Evolutionary conservation across 192 early-diverging fungal species (phyloP).

Genomic region (Funneliformis mosseae): DNA sequence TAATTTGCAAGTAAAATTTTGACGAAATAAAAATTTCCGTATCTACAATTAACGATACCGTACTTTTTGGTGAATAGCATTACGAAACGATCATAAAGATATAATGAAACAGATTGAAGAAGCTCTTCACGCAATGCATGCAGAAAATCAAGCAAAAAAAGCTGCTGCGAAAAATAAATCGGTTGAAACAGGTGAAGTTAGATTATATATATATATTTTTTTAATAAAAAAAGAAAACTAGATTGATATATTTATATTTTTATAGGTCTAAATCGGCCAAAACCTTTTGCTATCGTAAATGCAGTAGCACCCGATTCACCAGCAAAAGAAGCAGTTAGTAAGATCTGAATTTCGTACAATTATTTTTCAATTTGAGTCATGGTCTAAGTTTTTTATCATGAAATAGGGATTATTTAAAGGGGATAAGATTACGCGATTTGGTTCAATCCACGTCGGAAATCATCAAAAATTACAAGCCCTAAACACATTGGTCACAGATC

Average conservation of each 20-base stretch:
- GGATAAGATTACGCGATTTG: conserved; percentile 53
- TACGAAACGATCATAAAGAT: conserved; percentile 54
- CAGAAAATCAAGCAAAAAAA: conserved; percentile 38
- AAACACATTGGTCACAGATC: conserved; percentile 40
- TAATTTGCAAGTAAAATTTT: conserved; percentile 33
- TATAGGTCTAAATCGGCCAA: neutral
- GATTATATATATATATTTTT: too few species aligned
- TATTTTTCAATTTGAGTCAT: neutral
- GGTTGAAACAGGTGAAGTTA: neutral
- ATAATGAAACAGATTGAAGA: conserved; percentile 57
- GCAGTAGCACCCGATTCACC: conserved; percentile 62
- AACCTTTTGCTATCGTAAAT: conserved; percentile 57
- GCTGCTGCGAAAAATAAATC: neutral
- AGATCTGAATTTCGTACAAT: neutral
- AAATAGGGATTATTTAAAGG: conserved; percentile 49
- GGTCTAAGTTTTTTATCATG: neutral
- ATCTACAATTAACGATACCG: neutral
- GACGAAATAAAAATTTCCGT: neutral
- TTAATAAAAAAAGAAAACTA: neutral
- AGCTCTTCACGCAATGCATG: conserved; percentile 50
- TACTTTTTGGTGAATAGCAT: conserved; percentile 26
- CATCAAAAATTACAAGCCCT: conserved; percentile 43
- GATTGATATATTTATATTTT: neutral
- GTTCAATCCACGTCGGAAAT: conserved; percentile 41
- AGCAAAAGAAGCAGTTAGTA: conserved; percentile 48